Percentiles rank a stretch among this genome's conserved stretches.
These are phyloP conservation scores for Trichoderma sp. DNA, from an alignment of 2,329 filamentous ascomycete genomes.

Conservation along the genomic window DNA sequence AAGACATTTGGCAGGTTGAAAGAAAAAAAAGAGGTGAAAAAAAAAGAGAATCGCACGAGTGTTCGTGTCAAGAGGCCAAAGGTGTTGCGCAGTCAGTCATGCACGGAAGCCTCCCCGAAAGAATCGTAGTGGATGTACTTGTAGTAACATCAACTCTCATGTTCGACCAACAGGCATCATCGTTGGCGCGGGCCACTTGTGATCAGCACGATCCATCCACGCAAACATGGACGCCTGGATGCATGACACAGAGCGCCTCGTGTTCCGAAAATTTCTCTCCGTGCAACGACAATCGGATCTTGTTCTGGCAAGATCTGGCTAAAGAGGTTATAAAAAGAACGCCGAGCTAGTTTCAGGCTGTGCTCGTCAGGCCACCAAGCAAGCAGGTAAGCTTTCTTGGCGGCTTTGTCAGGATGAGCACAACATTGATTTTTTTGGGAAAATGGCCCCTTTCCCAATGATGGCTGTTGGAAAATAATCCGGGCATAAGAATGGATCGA, in stretches of 20 bases:
- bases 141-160: neutral
- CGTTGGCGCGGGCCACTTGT: neutral
- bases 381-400: neutral
- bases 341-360: neutral
- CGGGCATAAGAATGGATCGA: neutral
- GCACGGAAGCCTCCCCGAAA: neutral
- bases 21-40: neutral
- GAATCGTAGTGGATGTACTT: neutral
- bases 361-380: conserved; percentile 7
- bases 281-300: neutral
- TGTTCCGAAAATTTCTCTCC: conserved; percentile 4
- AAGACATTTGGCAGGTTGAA: neutral
- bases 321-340: conserved; percentile 17
- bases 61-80: neutral
- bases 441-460: neutral
- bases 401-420: neutral
- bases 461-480: neutral
- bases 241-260: conserved; percentile 11
- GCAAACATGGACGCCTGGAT: neutral
- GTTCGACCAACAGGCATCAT: neutral
- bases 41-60: neutral
- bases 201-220: conserved; percentile 1
- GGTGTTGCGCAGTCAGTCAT: neutral
- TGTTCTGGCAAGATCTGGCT: conserved; percentile 11
- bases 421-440: neutral